A percentile compares a stretch with the other conserved stretches of the same genome.
phyloP scores from a whole-genome alignment of 2,329 filamentous ascomycete species.

The Alternaria angustiovoidea region DNA sequence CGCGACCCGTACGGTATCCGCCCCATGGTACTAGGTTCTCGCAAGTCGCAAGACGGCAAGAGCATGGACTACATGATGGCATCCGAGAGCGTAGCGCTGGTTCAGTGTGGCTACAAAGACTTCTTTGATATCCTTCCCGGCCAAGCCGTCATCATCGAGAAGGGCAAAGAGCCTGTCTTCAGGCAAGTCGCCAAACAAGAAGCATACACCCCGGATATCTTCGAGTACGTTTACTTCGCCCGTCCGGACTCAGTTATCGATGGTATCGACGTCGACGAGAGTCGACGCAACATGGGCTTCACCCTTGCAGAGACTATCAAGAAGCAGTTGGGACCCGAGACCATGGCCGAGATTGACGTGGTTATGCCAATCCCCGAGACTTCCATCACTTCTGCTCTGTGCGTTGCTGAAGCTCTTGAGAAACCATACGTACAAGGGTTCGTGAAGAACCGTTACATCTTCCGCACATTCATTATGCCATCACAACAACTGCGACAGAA shows the following conservation, averaged over 20 bases:
- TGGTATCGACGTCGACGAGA: conserved; percentile 85
- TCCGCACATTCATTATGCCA: conserved; percentile 87
- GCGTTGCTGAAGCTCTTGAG: conserved; percentile 75
- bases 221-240: conserved; percentile 89
- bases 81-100: conserved; percentile 84
- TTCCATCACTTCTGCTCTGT: conserved; percentile 79
- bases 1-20: conserved; percentile 83
- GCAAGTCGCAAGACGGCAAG: conserved; percentile 70
- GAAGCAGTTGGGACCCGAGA: conserved; percentile 71
- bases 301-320: conserved; percentile 79
- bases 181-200: conserved; percentile 73
- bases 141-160: conserved; percentile 84
- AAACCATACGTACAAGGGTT: conserved; percentile 84
- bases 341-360: conserved; percentile 78
- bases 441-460: conserved; percentile 89
- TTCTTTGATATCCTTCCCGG: conserved; percentile 82
- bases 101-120: conserved; percentile 79
- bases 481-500: conserved; percentile 82
- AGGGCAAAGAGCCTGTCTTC: conserved; percentile 77
- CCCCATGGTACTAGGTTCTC: conserved; percentile 79
- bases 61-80: conserved; percentile 89
- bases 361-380: conserved; percentile 88
- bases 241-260: conserved; percentile 84
- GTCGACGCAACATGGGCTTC: conserved; percentile 85
- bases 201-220: conserved; percentile 83